Base-by-base conservation (phyloP, 129 eudicot genomes). In the Pittosporum tobira region DNA sequence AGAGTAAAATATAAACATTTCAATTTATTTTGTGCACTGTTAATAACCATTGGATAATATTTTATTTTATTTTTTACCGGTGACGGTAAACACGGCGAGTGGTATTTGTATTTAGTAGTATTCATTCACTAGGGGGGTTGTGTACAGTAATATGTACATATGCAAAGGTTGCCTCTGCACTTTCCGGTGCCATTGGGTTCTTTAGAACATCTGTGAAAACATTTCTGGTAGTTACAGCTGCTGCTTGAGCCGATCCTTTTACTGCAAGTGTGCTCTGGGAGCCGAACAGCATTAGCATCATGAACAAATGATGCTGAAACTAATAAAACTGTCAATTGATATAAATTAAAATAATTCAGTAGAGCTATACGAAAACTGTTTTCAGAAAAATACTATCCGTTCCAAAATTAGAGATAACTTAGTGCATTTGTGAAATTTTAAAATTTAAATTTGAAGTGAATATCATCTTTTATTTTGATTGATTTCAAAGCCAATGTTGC, bases 181-280 rank as follows among this genome's bases (percentile, higher is more conserved):
- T 24, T 72, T 55, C 86, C 86, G 7, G 45, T 55, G 25, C 79
- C 71, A 45, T 63, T 67, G 27, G 74, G 79, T 66, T 72, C 67
- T 60, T 65, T 60, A n/a, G 73, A 57, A 57, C 86, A 80, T 34
- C 63, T 65, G 13, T 55, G 68, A 12, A 57, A 30, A 51, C 85
- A 79, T 68, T 63, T 68, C 23, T 45, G 22, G 36, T 31, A 34
- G 38, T 80, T 58, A 29, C 81, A 75, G 60, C 44, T 75, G 60
- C 44, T 75, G 47, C n/a, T 71, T 51, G 20, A 19, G 38, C 54
- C 26, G 23, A 57, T 38, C 57, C 48, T 65, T 65, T 72, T 61
- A 51, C 11, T 11, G 42, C 86, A 80, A 48, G 36, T 45, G 51
- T 80, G 86, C 67, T 80, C 86, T 3, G 86, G 86, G 38, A 75